A percentile compares a stretch with the other conserved stretches of the same genome.
Evolutionary conservation across 2,329 filamentous ascomycete species (phyloP).

Genomic region (Chaetomium olivaceum): DNA sequence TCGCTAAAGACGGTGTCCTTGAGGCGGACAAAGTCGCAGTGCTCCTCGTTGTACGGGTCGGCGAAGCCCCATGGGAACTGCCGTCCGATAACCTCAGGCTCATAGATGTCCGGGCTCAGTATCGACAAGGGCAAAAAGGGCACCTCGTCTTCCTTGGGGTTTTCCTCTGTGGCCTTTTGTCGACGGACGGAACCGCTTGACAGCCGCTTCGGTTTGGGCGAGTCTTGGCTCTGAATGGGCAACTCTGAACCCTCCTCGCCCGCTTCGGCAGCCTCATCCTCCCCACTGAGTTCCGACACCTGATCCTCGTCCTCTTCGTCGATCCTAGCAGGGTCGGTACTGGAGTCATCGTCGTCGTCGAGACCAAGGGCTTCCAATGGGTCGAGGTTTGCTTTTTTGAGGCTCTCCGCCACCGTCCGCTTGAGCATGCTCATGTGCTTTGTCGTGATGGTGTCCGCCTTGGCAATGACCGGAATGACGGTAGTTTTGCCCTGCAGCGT

Average conservation of each 20-base stretch:
- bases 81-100: conserved; percentile 75
- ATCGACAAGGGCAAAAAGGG: conserved; percentile 87
- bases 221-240: conserved; percentile 35
- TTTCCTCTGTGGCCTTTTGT: conserved; percentile 48
- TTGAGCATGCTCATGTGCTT: conserved; percentile 93
- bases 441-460: conserved; percentile 94
- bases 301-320: conserved; percentile 56
- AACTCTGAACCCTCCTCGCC: conserved; percentile 42
- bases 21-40: conserved; percentile 90
- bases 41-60: conserved; percentile 83
- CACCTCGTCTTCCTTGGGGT: conserved; percentile 51
- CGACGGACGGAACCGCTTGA: conserved; percentile 50
- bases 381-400: conserved; percentile 84
- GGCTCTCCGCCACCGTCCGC: conserved; percentile 82
- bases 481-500: conserved; percentile 91
- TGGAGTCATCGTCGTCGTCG: conserved; percentile 68
- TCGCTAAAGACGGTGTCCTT: conserved; percentile 92
- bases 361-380: conserved; percentile 83
- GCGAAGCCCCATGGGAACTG: conserved; percentile 97
- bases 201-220: conserved; percentile 45
- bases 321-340: conserved; percentile 51
- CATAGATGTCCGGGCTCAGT: conserved; percentile 90
- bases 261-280: conserved; percentile 27
- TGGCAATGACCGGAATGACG: conserved; percentile 91
- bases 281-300: conserved; percentile 31